Conservation (phyloP, 768 basidiomycete species). For the Leucocoprinus sp. region DNA sequence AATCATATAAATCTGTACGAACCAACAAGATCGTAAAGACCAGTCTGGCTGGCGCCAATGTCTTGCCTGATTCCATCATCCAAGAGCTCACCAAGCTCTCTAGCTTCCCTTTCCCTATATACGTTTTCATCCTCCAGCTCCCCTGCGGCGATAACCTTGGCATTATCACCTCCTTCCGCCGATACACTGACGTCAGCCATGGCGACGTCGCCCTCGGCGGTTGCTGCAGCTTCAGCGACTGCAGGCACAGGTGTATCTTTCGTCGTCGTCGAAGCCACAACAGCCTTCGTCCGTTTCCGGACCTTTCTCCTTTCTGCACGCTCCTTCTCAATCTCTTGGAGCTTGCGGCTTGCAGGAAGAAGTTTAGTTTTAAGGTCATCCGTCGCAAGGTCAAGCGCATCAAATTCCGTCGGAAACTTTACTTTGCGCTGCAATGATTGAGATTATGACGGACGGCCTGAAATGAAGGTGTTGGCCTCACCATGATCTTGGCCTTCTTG, state of each 20-base stretch:
- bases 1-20: slow-evolving; percentile 23
- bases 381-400: slow-evolving; percentile 74
- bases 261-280: slow-evolving; percentile 20
- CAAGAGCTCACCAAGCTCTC: slow-evolving; percentile 57
- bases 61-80: slow-evolving; percentile 57
- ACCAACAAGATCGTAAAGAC: slow-evolving; percentile 90
- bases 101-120: slow-evolving; percentile 56
- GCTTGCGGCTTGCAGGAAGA: slow-evolving; percentile 56
- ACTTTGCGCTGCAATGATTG: slow-evolving; percentile 60
- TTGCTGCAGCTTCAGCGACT: slow-evolving; percentile 17
- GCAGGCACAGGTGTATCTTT: slow-evolving; percentile 18
- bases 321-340: slow-evolving; percentile 79
- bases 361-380: slow-evolving; percentile 72
- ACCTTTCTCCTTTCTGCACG: slow-evolving; percentile 77
- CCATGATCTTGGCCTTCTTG: slow-evolving; percentile 98
- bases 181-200: slow-evolving; percentile 16
- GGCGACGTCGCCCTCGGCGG: slow-evolving; percentile 9
- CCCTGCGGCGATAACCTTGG: slow-evolving; percentile 25
- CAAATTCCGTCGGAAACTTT: slow-evolving; percentile 86
- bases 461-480: slow-evolving; percentile 17
- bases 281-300: slow-evolving; percentile 61
- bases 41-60: slow-evolving; percentile 66
- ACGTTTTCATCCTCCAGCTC: slow-evolving; percentile 60
- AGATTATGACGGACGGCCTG: neutral
- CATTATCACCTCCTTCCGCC: slow-evolving; percentile 18